A percentile compares a stretch with the other conserved stretches of the same genome.
Conservation (phyloP, 2,329 filamentous ascomycete species). For the Trichoderma pleuroti region DNA sequence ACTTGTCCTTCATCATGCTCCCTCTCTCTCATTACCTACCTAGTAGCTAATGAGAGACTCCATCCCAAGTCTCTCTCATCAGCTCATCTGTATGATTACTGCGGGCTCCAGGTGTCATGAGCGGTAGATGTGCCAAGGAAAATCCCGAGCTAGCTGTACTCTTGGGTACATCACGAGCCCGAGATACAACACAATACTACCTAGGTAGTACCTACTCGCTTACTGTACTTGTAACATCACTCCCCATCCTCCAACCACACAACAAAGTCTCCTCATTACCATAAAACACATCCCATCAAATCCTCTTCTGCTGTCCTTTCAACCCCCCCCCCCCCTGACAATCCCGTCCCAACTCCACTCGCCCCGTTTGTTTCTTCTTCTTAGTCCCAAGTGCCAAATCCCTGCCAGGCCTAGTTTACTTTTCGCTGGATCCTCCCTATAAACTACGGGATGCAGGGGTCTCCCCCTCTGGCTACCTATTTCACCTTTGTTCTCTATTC, state of each 20-base stretch:
- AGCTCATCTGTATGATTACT: neutral
- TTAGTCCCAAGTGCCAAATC: neutral
- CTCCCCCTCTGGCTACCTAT: neutral
- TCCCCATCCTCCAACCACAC: neutral
- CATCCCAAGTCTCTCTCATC: neutral
- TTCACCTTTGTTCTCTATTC: neutral
- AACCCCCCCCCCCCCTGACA: neutral
- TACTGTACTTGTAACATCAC: neutral
- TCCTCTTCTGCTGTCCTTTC: neutral
- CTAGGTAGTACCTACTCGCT: too few relatives aligned
- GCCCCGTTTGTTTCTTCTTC: neutral
- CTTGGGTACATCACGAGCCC: too few relatives aligned
- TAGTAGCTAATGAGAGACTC: neutral
- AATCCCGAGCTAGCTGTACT: too few relatives aligned
- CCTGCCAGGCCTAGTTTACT: neutral
- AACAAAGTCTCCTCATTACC: neutral
- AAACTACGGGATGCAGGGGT: neutral
- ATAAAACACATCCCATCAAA: neutral
- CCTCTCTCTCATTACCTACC: too few relatives aligned
- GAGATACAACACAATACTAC: too few relatives aligned
- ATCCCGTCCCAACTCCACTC: neutral
- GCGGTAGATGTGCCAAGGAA: neutral
- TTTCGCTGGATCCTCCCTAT: neutral
- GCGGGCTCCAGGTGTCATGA: neutral
- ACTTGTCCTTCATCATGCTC: too few relatives aligned